A percentile compares a stretch with the other conserved stretches of the same genome.
phyloP scores from a whole-genome alignment of 2,329 filamentous ascomycete species.

The Paraconiothyrium brasiliense region DNA sequence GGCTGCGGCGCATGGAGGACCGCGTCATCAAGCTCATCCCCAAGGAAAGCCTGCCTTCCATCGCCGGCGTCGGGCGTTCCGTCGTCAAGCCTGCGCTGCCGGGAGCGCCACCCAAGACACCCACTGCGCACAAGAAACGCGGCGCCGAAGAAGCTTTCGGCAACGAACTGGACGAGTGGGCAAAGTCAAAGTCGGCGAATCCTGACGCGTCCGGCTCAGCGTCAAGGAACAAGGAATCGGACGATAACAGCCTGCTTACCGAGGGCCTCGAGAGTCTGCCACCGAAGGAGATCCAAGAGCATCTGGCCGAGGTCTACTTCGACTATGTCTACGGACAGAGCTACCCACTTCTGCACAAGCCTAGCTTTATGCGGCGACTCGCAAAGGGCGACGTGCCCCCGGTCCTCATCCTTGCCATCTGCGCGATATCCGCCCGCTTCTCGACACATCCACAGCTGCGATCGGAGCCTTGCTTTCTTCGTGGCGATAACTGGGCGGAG shows the following conservation, averaged over 20 bases:
- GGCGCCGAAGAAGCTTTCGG: constrained; percentile 88
- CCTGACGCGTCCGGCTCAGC: constrained; percentile 62
- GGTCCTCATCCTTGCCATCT: constrained; percentile 91
- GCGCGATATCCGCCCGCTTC: constrained; percentile 93
- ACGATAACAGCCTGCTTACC: constrained; percentile 79
- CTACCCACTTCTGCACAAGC: constrained; percentile 94
- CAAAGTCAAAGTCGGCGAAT: constrained; percentile 65
- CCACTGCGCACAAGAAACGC: constrained; percentile 73
- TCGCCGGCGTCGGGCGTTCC: constrained; percentile 76
- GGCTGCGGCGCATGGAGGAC: constrained; percentile 96
- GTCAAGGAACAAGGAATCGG: constrained; percentile 61
- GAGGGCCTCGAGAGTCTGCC: constrained; percentile 88
- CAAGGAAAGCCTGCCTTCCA: constrained; percentile 78
- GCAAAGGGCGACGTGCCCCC: constrained; percentile 84
- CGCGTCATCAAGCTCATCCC: constrained; percentile 95
- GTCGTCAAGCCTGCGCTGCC: constrained; percentile 81
- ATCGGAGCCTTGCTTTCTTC: constrained; percentile 80
- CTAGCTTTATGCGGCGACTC: constrained; percentile 92
- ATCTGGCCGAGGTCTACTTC: constrained; percentile 93
- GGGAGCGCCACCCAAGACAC: constrained; percentile 65
- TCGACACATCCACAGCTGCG: constrained; percentile 85
- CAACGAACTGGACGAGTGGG: constrained; percentile 82
- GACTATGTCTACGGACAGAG: constrained; percentile 95
- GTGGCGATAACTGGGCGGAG: constrained; percentile 90
- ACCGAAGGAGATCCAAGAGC: constrained; percentile 86